Conservation (phyloP, 139 green algal species). For the Gonium pectorale region DNA sequence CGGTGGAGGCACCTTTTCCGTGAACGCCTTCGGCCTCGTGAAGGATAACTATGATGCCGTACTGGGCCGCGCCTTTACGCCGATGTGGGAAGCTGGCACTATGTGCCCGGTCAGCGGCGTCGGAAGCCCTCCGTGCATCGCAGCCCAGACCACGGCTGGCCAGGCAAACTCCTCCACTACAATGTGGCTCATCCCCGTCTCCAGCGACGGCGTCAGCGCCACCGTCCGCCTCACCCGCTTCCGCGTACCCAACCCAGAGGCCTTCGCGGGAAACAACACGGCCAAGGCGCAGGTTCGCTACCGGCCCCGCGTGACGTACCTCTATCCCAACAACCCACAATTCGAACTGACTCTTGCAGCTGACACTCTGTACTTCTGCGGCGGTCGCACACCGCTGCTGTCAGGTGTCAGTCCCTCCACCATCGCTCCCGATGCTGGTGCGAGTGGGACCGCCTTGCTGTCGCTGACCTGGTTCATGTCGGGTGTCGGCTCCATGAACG, state of each 20-base stretch:
- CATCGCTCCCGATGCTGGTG: not conserved
- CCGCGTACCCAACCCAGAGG: not conserved
- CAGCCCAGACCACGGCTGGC: too few species aligned
- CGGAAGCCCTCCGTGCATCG: too few species aligned
- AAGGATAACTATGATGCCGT: too few species aligned
- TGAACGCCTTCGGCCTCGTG: constrained; percentile 13
- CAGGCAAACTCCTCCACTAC: too few species aligned
- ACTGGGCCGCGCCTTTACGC: too few species aligned
- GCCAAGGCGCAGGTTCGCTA: not conserved
- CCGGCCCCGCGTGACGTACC: not conserved
- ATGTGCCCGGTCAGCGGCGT: too few species aligned
- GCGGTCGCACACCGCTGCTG: not conserved
- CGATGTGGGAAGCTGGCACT: too few species aligned
- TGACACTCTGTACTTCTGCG: constrained; percentile 12
- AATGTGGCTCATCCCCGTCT: not conserved
- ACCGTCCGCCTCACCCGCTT: not conserved
- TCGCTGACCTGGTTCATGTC: too few species aligned
- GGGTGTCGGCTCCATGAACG: too few species aligned
- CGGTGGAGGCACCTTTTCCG: constrained; percentile 1
- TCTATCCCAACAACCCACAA: not conserved
- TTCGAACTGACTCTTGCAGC: not conserved
- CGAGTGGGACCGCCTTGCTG: too few species aligned
- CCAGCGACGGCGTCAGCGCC: not conserved
- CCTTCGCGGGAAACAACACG: not conserved
- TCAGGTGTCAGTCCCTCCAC: not conserved